phyloP scores from a whole-genome alignment of 2,329 filamentous ascomycete species.

The Conoideocrella luteorostrata region DNA sequence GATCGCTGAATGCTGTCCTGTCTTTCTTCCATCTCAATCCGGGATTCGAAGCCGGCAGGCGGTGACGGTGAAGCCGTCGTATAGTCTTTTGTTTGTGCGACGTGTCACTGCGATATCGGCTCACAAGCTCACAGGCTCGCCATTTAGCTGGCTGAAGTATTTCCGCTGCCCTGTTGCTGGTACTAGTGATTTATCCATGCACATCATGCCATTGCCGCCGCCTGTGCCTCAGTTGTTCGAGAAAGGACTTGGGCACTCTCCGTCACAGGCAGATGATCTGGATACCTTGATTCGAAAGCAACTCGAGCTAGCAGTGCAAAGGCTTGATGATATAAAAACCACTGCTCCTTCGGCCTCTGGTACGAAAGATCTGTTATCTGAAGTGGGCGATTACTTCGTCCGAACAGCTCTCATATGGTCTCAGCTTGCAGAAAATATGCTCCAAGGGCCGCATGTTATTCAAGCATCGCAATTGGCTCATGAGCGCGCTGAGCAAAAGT shows the following conservation, averaged over 20 bases:
- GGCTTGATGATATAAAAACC: slow-evolving; percentile 17
- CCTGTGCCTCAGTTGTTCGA: slow-evolving; percentile 23
- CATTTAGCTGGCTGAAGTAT: neutral
- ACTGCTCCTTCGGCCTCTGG: slow-evolving; percentile 11
- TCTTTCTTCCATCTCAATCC: too few relatives aligned
- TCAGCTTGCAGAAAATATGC: slow-evolving; percentile 26
- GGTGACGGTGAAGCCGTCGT: too few relatives aligned
- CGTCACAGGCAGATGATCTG: slow-evolving; percentile 11
- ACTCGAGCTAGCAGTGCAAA: slow-evolving; percentile 18
- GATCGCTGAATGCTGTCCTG: too few relatives aligned
- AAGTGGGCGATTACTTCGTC: slow-evolving; percentile 30
- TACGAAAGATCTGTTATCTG: slow-evolving; percentile 23
- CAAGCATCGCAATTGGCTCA: slow-evolving; percentile 21
- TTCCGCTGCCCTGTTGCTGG: neutral
- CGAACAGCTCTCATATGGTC: slow-evolving; percentile 27
- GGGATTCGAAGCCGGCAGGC: too few relatives aligned
- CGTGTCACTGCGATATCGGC: too few relatives aligned
- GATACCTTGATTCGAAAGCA: slow-evolving; percentile 23
- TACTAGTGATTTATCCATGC: neutral
- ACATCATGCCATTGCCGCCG: slow-evolving; percentile 19
- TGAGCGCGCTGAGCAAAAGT: slow-evolving; percentile 18
- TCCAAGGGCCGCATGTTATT: slow-evolving; percentile 26
- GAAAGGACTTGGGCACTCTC: slow-evolving; percentile 15
- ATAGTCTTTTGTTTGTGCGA: neutral
- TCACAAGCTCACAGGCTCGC: too few relatives aligned